phyloP scores from a whole-genome alignment of 2,329 filamentous ascomycete genomes.

The Cephalotrichum gorgonifer region DNA sequence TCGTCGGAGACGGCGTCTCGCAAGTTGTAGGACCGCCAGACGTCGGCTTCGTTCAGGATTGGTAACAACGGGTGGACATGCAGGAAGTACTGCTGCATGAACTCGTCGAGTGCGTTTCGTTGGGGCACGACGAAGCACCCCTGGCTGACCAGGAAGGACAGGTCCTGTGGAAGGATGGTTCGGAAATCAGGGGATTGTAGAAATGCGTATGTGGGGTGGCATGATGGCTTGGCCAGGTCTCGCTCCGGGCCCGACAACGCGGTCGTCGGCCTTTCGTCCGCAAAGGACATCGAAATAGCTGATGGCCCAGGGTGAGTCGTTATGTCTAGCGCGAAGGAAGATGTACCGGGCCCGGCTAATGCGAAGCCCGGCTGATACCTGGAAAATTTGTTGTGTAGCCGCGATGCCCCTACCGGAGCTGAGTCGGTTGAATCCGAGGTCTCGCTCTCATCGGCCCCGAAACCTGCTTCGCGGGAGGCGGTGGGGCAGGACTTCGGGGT shows the following conservation, averaged over 20 bases:
- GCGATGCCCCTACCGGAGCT: not conserved
- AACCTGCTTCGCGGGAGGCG: not conserved
- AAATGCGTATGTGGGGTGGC: constrained; percentile 7
- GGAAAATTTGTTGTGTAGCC: not conserved
- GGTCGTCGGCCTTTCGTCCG: not conserved
- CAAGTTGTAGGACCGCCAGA: constrained; percentile 11
- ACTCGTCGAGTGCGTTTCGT: constrained; percentile 14
- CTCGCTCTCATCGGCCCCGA: no score
- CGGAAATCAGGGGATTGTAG: constrained; percentile 12
- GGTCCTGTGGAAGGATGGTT: constrained; percentile 13
- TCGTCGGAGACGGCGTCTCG: not conserved
- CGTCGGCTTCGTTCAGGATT: constrained; percentile 12
- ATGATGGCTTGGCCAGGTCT: not conserved
- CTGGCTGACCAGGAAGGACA: constrained; percentile 13
- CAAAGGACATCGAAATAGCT: not conserved
- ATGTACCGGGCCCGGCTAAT: no score
- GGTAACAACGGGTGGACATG: constrained; percentile 19
- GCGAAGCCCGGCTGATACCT: no score
- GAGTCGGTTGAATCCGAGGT: not conserved
- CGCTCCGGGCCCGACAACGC: not conserved
- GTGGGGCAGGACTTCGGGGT: not conserved
- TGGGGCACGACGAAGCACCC: constrained; percentile 16
- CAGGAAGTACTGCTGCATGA: constrained; percentile 16
- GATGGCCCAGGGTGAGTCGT: no score
- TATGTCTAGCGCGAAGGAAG: no score